These are phyloP conservation scores for Noccaea bulbosa DNA, from an alignment of 345 rosid species.

Conservation along the genomic window DNA sequence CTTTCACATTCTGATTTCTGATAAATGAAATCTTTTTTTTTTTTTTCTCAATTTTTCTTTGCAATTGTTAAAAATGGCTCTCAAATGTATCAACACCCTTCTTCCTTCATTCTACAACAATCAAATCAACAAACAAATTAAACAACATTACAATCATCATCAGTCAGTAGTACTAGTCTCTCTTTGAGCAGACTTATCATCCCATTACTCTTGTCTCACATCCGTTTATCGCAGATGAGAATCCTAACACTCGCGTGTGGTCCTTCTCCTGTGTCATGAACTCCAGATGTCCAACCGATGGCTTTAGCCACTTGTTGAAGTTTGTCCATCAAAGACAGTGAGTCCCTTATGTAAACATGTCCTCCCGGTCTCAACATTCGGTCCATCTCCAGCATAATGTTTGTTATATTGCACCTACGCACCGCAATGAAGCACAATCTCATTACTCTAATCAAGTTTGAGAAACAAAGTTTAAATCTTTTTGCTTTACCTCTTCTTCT, in stretches of 20 bases:
- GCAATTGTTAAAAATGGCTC: conserved; percentile 3
- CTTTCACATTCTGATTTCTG: background rate
- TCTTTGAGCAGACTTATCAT: conserved; percentile 42
- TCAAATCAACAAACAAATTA: conserved; percentile 30
- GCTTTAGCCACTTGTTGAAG: conserved; percentile 55
- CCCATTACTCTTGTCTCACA: conserved; percentile 25
- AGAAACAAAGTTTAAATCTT: background rate
- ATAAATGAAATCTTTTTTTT: conserved; percentile 2
- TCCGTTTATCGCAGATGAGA: conserved; percentile 60
- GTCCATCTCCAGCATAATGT: conserved; percentile 69
- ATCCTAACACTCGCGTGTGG: conserved; percentile 68
- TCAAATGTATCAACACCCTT: conserved; percentile 6
- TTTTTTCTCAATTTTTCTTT: background rate
- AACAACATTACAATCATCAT: conserved; percentile 17
- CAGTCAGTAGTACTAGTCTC: conserved; percentile 25
- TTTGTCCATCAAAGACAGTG: conserved; percentile 53
- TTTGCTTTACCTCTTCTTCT: conserved; percentile 53
- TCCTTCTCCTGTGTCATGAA: conserved; percentile 62
- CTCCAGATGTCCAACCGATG: conserved; percentile 54
- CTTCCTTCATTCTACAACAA: conserved; percentile 40
- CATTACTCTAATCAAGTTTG: background rate
- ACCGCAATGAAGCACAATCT: conserved; percentile 15
- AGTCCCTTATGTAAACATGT: conserved; percentile 57
- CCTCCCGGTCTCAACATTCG: conserved; percentile 65
- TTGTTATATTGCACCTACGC: conserved; percentile 56